Evolutionary conservation across 441 rosid species (phyloP).

Genomic region (Erodium moschatum): DNA sequence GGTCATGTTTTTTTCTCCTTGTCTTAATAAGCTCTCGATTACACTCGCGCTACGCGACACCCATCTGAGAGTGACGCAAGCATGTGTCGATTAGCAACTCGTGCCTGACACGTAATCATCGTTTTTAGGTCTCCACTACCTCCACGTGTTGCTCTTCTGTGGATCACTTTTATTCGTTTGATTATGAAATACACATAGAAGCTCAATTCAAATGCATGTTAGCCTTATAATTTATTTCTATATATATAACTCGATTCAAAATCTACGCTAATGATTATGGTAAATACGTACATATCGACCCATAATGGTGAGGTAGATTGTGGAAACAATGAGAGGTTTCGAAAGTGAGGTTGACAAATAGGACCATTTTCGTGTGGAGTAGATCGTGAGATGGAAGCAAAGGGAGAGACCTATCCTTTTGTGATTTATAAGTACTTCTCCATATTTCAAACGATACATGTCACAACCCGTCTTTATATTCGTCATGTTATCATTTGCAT

Average conservation of each 20-base stretch:
- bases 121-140: neutral
- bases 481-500: neutral
- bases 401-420: neutral
- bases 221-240: too few relatives aligned
- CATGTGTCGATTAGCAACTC: neutral
- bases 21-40: too few relatives aligned
- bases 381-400: neutral
- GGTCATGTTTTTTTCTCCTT: too few relatives aligned
- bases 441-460: too few relatives aligned
- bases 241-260: too few relatives aligned
- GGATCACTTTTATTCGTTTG: too few relatives aligned
- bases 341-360: neutral
- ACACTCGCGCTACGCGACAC: neutral
- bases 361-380: neutral
- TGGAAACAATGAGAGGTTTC: neutral
- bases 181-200: too few relatives aligned
- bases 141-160: neutral
- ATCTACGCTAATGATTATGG: too few relatives aligned
- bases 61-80: neutral
- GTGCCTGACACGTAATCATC: neutral
- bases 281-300: too few relatives aligned
- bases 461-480: too few relatives aligned
- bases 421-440: neutral
- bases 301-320: neutral
- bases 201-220: too few relatives aligned